Percentiles rank a stretch among this genome's conserved stretches.
phyloP scores from a whole-genome alignment of 2,329 filamentous ascomycete species.

The Zalaria obscura region DNA sequence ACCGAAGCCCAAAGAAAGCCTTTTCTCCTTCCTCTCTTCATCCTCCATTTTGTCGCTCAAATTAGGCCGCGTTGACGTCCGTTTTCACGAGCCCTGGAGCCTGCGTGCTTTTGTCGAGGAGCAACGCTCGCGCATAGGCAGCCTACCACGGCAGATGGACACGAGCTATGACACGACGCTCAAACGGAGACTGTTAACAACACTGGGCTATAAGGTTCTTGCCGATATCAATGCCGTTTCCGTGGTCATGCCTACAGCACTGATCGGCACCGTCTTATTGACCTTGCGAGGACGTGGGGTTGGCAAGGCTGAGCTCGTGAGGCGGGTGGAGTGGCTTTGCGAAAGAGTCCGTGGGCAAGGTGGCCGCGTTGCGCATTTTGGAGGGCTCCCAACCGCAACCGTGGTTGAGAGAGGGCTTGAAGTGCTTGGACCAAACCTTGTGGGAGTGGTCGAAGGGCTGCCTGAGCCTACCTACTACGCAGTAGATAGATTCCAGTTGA shows the following conservation, averaged over 20 bases:
- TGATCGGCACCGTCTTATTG: slow-evolving; percentile 85
- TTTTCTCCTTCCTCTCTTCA: slow-evolving; percentile 75
- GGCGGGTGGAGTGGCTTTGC: slow-evolving; percentile 82
- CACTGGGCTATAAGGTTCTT: slow-evolving; percentile 81
- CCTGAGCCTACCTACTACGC: slow-evolving; percentile 89
- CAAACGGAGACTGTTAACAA: slow-evolving; percentile 57
- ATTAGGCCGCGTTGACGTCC: slow-evolving; percentile 81
- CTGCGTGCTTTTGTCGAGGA: slow-evolving; percentile 66
- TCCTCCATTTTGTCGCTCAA: slow-evolving; percentile 81
- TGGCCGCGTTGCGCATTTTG: slow-evolving; percentile 87
- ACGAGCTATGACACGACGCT: slow-evolving; percentile 34
- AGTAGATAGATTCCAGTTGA: slow-evolving; percentile 86
- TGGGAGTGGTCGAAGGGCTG: slow-evolving; percentile 64
- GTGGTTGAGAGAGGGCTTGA: slow-evolving; percentile 85
- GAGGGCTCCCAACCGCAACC: slow-evolving; percentile 59
- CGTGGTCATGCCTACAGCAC: slow-evolving; percentile 93
- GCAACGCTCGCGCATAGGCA: slow-evolving; percentile 47
- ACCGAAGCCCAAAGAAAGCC: slow-evolving; percentile 89
- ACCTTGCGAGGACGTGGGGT: slow-evolving; percentile 86
- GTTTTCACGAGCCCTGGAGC: slow-evolving; percentile 95
- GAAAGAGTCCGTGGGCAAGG: slow-evolving; percentile 71
- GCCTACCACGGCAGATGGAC: slow-evolving; percentile 19
- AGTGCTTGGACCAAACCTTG: slow-evolving; percentile 77
- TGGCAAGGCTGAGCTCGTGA: slow-evolving; percentile 69
- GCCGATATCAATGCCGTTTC: slow-evolving; percentile 92